A percentile compares a stretch with the other conserved stretches of the same genome.
Evolutionary conservation across 306 rosid genomes (phyloP).

Genomic region (Quercus bicolor): DNA sequence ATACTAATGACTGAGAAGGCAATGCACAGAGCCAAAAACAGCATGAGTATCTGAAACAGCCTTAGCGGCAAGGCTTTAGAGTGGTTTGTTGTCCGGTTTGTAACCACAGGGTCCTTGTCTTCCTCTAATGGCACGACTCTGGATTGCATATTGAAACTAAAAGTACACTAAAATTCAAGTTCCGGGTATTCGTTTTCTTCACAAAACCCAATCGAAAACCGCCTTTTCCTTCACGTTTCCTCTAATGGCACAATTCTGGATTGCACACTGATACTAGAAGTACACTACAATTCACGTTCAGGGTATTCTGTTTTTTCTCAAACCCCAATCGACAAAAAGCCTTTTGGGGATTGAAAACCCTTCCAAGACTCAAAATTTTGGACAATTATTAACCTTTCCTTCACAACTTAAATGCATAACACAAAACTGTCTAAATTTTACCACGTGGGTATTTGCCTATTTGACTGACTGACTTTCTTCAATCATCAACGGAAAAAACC

Average conservation of each 20-base stretch:
- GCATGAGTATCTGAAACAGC: conserved; percentile 49
- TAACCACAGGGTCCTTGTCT: conserved; percentile 50
- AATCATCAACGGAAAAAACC: conserved; percentile 2
- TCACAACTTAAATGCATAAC: background rate
- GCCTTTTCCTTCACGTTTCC: conserved; percentile 57
- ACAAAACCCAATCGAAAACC: background rate
- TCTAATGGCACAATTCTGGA: conserved; percentile 60
- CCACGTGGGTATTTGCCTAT: background rate
- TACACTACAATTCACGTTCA: conserved; percentile 23
- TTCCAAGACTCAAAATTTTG: background rate
- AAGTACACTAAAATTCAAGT: conserved; percentile 15
- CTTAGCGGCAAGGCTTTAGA: conserved; percentile 63
- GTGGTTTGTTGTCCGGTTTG: conserved; percentile 42
- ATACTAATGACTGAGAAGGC: conserved; percentile 66
- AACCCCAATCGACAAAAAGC: background rate
- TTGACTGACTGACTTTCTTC: too few relatives aligned
- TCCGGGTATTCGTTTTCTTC: conserved; percentile 4
- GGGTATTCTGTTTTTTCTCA: background rate
- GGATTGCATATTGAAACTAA: conserved; percentile 55
- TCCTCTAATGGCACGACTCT: conserved; percentile 69
- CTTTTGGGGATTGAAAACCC: background rate
- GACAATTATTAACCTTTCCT: background rate
- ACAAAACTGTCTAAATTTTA: background rate
- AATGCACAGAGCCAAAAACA: conserved; percentile 60
- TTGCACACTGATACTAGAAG: conserved; percentile 48